Percentiles rank a stretch among this genome's conserved stretches.
Evolutionary conservation across 2,329 filamentous ascomycete species (phyloP).

Genomic region (Tolypocladium guangdongense): DNA sequence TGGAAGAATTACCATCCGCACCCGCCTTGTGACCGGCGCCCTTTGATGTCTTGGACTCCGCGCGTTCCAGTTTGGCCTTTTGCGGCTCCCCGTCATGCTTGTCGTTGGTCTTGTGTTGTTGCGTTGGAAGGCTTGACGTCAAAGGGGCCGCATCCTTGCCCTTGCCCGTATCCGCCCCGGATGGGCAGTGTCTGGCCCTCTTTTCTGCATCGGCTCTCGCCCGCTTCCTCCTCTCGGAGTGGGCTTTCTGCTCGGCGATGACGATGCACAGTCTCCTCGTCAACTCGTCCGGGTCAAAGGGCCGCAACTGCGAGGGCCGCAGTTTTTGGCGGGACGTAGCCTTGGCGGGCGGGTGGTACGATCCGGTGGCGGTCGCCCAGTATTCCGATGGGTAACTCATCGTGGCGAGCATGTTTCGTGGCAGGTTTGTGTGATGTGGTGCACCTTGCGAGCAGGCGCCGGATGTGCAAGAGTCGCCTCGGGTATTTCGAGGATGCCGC

Average conservation of each 20-base stretch:
- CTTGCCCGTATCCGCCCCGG: neutral
- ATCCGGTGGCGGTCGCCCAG: constrained; percentile 1
- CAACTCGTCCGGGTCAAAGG: constrained; percentile 45
- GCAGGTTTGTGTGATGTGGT: neutral
- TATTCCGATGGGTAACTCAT: constrained; percentile 3
- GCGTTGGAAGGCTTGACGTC: neutral
- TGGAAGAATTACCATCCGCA: neutral
- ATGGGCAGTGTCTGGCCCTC: constrained; percentile 1
- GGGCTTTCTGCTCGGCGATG: constrained; percentile 36
- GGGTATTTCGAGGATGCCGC: neutral
- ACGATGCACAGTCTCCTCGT: constrained; percentile 39
- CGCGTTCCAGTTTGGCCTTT: constrained; percentile 4
- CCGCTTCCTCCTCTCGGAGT: constrained; percentile 23
- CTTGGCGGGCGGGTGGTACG: neutral
- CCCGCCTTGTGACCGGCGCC: constrained; percentile 10
- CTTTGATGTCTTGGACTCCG: constrained; percentile 1
- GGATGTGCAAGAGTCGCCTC: neutral
- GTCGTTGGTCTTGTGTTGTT: neutral
- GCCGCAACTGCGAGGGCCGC: constrained; percentile 14
- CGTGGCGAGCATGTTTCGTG: constrained; percentile 3
- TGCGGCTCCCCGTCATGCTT: neutral
- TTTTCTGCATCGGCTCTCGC: constrained; percentile 14
- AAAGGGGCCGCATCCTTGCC: neutral
- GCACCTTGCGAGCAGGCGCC: neutral
- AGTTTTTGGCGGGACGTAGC: constrained; percentile 1